phyloP scores from a whole-genome alignment of 2,329 filamentous ascomycete species.

The Diaporthe australafricana region DNA sequence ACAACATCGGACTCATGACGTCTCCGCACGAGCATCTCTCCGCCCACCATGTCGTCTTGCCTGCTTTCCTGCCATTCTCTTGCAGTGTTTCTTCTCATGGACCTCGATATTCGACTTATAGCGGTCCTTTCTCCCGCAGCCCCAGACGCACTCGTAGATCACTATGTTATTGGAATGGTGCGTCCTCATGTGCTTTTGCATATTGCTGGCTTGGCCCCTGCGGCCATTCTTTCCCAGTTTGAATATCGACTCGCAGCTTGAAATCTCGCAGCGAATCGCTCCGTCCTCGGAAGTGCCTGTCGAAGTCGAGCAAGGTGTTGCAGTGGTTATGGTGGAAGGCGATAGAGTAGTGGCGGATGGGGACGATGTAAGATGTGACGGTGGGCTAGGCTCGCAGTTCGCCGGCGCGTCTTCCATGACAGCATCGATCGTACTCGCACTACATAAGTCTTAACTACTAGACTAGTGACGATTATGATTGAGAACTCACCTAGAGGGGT shows the following conservation, averaged over 20 bases:
- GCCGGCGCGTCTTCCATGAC: background rate
- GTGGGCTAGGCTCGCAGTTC: background rate
- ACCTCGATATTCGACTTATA: background rate
- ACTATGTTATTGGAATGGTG: background rate
- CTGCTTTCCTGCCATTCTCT: background rate
- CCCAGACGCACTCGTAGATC: background rate
- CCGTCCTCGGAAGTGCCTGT: background rate
- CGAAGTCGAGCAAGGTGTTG: background rate
- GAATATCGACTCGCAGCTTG: background rate
- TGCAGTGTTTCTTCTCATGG: background rate
- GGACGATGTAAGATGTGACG: background rate
- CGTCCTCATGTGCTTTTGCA: background rate
- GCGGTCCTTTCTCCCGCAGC: background rate
- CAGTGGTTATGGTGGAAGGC: too few species aligned
- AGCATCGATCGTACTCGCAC: background rate
- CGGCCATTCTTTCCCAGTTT: background rate
- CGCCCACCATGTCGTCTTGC: background rate
- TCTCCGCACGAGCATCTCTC: background rate
- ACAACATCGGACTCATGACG: background rate
- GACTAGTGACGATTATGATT: background rate
- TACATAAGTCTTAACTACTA: too few species aligned
- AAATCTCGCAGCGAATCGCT: background rate
- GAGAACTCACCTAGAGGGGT: background rate
- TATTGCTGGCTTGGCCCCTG: background rate
- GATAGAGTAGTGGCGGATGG: background rate